phyloP scores from a whole-genome alignment of 1,139 yeast species.

The Magnusiomyces suaveolens region DNA sequence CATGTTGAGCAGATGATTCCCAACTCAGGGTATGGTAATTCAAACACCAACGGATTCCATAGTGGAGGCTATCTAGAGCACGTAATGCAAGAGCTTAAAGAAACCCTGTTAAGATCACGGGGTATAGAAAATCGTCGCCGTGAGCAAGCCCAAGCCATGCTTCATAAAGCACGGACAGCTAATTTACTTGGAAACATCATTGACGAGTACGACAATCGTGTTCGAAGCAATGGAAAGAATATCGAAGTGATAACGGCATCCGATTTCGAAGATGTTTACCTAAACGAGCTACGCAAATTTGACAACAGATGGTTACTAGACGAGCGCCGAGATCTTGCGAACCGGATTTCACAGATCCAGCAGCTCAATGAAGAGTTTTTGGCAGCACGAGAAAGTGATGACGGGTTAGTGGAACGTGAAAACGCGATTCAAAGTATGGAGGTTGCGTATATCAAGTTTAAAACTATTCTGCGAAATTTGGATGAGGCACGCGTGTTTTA shows the following conservation, averaged over 20 bases:
- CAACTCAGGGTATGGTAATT: constrained; percentile 34
- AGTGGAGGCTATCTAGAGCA: constrained; percentile 33
- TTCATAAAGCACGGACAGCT: constrained; percentile 25
- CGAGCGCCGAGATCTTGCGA: constrained; percentile 37
- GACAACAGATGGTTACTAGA: constrained; percentile 31
- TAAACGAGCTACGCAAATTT: constrained; percentile 29
- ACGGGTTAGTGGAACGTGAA: constrained; percentile 36
- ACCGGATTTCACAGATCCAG: constrained; percentile 39
- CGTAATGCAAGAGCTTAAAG: constrained; percentile 39
- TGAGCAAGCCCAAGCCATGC: constrained; percentile 24
- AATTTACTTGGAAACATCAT: constrained; percentile 25
- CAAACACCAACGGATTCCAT: constrained; percentile 18
- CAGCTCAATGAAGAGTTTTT: constrained; percentile 36
- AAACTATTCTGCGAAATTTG: constrained; percentile 50
- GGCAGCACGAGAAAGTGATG: constrained; percentile 25
- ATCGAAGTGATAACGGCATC: constrained; percentile 23
- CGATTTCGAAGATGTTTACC: constrained; percentile 28
- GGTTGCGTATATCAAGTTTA: constrained; percentile 43
- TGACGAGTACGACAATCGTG: constrained; percentile 17
- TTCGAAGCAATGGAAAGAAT: constrained; percentile 19
- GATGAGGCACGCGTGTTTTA: constrained; percentile 67
- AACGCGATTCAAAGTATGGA: constrained; percentile 48
- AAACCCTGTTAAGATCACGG: constrained; percentile 28
- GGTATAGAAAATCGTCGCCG: constrained; percentile 23
- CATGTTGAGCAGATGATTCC: constrained; percentile 44